These are phyloP conservation scores for Colletotrichum endophyticum DNA, from an alignment of 2,329 filamentous ascomycete species.

Conservation along the genomic window DNA sequence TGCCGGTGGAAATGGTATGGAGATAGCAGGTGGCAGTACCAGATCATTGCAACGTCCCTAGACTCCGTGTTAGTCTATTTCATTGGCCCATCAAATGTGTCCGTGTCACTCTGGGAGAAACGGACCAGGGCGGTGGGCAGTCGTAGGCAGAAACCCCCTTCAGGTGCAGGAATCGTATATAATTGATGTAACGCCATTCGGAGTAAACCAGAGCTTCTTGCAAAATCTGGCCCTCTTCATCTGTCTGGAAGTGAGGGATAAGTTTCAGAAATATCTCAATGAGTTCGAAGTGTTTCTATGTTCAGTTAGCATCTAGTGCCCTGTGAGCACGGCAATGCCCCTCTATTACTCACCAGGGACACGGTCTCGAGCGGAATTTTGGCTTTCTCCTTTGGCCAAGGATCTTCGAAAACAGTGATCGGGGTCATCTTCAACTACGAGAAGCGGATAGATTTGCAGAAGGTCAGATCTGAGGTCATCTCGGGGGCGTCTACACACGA, in stretches of 20 bases:
- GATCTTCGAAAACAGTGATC: not conserved
- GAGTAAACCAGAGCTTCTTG: slow-evolving; percentile 19
- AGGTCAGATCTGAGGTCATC: not conserved
- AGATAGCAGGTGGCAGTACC: slow-evolving; percentile 24
- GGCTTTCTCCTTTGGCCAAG: not conserved
- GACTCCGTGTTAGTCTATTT: not conserved
- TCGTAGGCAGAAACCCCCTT: slow-evolving; percentile 11
- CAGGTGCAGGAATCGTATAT: slow-evolving; percentile 20
- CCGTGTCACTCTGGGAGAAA: not conserved
- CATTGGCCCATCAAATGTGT: fast-evolving
- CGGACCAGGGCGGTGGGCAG: slow-evolving; percentile 21
- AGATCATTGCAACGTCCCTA: slow-evolving; percentile 24
- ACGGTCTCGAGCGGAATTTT: not conserved
- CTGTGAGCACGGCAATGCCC: not conserved
- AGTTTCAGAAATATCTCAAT: slow-evolving; percentile 20
- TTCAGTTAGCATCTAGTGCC: not conserved
- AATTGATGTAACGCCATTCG: slow-evolving; percentile 24
- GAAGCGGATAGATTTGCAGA: not conserved
- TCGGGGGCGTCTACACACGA: not conserved
- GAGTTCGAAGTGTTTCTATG: slow-evolving; percentile 15
- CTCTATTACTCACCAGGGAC: not conserved
- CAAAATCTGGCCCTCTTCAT: not conserved
- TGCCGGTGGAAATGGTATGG: slow-evolving; percentile 19
- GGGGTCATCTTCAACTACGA: not conserved
- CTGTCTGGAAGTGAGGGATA: slow-evolving; percentile 12